Evolutionary conservation across 2,329 filamentous ascomycete genomes (phyloP).

Genomic region (Lecanoromycetidae sp.): DNA sequence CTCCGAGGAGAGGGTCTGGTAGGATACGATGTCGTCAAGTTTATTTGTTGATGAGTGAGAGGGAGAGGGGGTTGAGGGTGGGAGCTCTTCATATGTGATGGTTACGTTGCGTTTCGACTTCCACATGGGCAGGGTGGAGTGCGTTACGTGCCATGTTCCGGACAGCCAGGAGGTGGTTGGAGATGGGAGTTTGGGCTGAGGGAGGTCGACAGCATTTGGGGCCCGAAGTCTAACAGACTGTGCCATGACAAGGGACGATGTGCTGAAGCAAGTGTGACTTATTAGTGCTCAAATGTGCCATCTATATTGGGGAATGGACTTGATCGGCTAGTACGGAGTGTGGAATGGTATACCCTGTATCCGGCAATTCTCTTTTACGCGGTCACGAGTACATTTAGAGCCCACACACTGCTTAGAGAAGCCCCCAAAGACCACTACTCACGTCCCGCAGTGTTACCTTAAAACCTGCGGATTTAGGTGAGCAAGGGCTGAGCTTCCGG

Average conservation of each 20-base stretch:
- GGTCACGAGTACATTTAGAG: no score
- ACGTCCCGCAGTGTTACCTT: no score
- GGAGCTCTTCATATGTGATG: constrained; percentile 58
- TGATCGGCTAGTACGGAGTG: no score
- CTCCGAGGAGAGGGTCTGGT: constrained; percentile 43
- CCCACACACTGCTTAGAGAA: no score
- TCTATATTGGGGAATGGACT: no score
- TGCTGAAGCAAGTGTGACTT: no score
- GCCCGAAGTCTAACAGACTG: constrained; percentile 29
- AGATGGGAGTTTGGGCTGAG: constrained; percentile 25
- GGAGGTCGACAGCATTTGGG: constrained; percentile 29
- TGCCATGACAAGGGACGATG: not conserved
- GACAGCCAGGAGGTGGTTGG: constrained; percentile 49
- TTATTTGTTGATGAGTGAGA: constrained; percentile 29
- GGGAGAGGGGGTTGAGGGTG: constrained; percentile 21
- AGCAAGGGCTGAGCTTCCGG: no score
- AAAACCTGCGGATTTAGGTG: no score
- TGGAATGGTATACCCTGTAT: no score
- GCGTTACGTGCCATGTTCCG: constrained; percentile 61
- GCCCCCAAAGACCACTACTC: no score
- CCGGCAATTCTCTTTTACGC: no score
- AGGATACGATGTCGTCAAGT: constrained; percentile 62
- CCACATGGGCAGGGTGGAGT: constrained; percentile 72
- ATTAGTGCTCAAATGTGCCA: no score
- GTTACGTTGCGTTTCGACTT: constrained; percentile 64